Evolutionary conservation across 2,329 filamentous ascomycete species (phyloP), one percentile per base, ranked within the genome.

Genomic region (Colletotrichum destructivum): DNA sequence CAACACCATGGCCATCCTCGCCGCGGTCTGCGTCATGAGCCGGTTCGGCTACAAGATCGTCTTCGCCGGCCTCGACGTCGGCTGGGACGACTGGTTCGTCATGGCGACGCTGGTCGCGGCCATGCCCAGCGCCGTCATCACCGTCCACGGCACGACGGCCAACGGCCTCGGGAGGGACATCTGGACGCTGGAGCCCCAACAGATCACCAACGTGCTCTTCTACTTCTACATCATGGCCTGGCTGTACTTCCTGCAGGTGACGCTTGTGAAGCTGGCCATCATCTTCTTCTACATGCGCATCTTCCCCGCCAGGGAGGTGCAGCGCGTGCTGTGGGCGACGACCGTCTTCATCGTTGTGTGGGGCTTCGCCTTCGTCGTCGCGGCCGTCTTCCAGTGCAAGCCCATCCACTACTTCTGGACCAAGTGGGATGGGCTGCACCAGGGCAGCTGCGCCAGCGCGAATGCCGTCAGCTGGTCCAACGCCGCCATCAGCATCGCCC

Each of bases 231-330:
- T 80, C 64, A 79, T 80, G 72, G 79, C 78, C 12, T 69, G 76
- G 55, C 55, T 86, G n/a, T 86, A 87, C 76, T 86, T 87, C 73
- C 59, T 78, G 1, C 77, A 82, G n/a, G 75, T 84, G 6, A 76
- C 82, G 13, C 77, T 86, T 47, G 80, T 85, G 46, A 86, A 88
- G 73, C 75, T 86, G 8, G 83, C 86, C 7, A 81, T 89, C 62
- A 79, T 88, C 7, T 79, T 84, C 74, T 87, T 88, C 78, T 88
- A 87, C 77, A 78, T 86, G 42, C 83, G 85, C 52, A 85, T 88
- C 72, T 89, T 89, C 72, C 84, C 83, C 1, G 75, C 75, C 0
- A 70, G 51, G 4, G 65, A 57, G 3, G 79, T 86, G 4, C 79
- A 80, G 18, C 77, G 78, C 18, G 18, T 84, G 4, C 76, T 86